Conservation (phyloP, 352 stramenopile species). For the Phytophthora pistaciae region DNA sequence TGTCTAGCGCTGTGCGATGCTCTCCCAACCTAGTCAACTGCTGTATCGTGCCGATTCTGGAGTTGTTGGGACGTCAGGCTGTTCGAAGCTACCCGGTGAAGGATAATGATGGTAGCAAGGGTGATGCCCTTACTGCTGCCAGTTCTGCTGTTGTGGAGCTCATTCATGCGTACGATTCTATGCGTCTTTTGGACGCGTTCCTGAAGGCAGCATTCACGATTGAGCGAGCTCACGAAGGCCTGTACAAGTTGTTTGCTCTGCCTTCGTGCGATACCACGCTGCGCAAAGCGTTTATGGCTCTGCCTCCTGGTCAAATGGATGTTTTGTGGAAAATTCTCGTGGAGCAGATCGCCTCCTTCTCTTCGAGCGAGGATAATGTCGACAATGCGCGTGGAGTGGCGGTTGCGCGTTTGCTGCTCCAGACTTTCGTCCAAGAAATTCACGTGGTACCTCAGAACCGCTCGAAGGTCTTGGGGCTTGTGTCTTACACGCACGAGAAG, state of each 20-base stretch:
- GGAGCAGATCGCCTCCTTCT: conserved; percentile 51
- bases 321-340: conserved; percentile 79
- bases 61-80: conserved; percentile 54
- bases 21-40: conserved; percentile 82
- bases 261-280: conserved; percentile 53
- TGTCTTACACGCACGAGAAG: conserved; percentile 60
- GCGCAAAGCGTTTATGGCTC: conserved; percentile 74
- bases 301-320: conserved; percentile 82
- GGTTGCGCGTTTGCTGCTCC: conserved; percentile 78
- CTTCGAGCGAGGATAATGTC: conserved; percentile 19
- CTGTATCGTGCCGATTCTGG: conserved; percentile 70
- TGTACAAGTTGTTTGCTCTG: conserved; percentile 64
- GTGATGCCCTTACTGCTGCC: conserved; percentile 14
- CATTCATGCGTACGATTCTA: conserved; percentile 83
- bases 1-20: conserved; percentile 72
- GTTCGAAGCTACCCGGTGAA: conserved; percentile 9
- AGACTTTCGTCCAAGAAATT: conserved; percentile 82
- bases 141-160: conserved; percentile 65
- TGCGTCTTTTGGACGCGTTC: conserved; percentile 82
- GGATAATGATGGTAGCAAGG: conserved; percentile 2
- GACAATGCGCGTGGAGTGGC: conserved; percentile 37
- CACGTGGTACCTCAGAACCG: conserved; percentile 84
- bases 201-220: conserved; percentile 49
- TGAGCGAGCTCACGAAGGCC: conserved; percentile 37
- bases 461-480: conserved; percentile 59